A percentile compares a stretch with the other conserved stretches of the same genome.
phyloP scores from a whole-genome alignment of 179 eudicot species.

The Gypsophila paniculata region DNA sequence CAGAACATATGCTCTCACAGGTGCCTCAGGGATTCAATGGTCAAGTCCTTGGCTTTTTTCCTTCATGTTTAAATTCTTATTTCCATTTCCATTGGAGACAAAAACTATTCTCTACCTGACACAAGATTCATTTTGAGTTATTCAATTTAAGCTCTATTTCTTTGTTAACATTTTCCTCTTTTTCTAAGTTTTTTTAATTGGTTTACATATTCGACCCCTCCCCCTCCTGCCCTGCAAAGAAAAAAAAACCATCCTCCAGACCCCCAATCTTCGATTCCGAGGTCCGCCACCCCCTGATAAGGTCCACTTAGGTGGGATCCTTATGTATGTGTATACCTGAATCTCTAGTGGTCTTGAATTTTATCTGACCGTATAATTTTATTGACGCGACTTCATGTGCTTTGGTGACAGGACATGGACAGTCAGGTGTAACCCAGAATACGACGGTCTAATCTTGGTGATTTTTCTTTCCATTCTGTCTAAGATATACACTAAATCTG shows the following conservation, averaged over 20 bases:
- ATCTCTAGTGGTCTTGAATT: conserved; percentile 5
- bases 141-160: no score
- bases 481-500: conserved; percentile 4
- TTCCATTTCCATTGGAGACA: not conserved
- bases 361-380: conserved; percentile 4
- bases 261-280: not conserved
- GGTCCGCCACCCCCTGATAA: not conserved
- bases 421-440: conserved; percentile 83
- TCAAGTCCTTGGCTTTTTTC: conserved; percentile 9
- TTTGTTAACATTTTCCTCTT: no score
- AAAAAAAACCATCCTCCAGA: not conserved
- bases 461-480: conserved; percentile 42
- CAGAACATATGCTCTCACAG: conserved; percentile 2
- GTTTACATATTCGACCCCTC: no score
- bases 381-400: conserved; percentile 21
- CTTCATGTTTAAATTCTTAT: conserved; percentile 8
- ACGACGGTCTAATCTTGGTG: conserved; percentile 73
- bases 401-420: conserved; percentile 81
- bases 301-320: not conserved
- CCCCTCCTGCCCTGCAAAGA: not conserved
- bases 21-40: not conserved
- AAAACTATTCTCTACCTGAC: no score
- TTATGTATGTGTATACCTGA: not conserved
- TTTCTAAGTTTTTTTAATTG: no score
- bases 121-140: no score